Evolutionary conservation across 257 asterid species (phyloP).

Genomic region (Solanum tarijense): DNA sequence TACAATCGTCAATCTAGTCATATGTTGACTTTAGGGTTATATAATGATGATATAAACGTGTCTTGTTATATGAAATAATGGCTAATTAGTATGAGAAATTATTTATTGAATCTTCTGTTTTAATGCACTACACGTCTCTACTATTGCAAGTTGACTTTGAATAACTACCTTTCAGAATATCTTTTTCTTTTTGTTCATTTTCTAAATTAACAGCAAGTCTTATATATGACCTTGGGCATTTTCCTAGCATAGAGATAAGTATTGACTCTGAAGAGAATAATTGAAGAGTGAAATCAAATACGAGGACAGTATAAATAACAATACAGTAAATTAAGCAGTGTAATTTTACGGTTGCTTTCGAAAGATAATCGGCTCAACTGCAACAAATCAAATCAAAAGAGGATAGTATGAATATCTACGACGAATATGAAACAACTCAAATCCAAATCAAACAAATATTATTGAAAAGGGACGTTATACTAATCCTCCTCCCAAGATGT

Average conservation of each 20-base stretch:
- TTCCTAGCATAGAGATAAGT: background rate
- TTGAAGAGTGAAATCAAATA: background rate
- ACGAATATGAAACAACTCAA: background rate
- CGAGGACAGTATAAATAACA: background rate
- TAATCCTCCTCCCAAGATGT: background rate
- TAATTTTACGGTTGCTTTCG: background rate
- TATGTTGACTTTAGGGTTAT: background rate
- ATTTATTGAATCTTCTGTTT: background rate
- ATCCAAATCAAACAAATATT: background rate
- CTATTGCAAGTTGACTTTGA: background rate
- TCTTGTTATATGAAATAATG: background rate
- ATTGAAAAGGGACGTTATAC: background rate
- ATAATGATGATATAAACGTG: background rate
- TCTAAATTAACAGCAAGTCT: background rate
- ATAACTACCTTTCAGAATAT: background rate
- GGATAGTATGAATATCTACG: background rate
- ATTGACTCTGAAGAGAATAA: background rate
- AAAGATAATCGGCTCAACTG: background rate
- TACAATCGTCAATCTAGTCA: background rate
- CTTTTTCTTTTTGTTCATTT: background rate
- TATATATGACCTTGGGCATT: background rate
- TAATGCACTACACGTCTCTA: background rate
- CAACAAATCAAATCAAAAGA: background rate
- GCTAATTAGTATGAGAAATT: background rate
- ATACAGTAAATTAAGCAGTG: background rate